A percentile compares a stretch with the other conserved stretches of the same genome.
Evolutionary conservation across 1,139 yeast genomes (phyloP).

Genomic region (Meyerozyma elateridarum): DNA sequence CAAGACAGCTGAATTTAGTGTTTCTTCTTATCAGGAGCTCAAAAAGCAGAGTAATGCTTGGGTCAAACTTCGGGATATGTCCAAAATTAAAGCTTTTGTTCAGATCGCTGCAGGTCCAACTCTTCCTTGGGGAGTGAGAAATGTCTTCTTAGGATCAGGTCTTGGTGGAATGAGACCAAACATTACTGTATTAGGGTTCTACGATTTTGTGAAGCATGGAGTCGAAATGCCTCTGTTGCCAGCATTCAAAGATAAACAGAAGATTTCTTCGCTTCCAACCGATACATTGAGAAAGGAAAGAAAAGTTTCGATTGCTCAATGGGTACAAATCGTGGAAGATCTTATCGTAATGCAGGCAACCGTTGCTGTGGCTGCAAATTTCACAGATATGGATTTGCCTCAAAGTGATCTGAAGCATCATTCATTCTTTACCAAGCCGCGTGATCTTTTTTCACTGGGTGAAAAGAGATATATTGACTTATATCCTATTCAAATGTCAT

Average conservation of each 20-base stretch:
- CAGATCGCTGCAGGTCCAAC: conserved; percentile 87
- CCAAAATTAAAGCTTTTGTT: conserved; percentile 84
- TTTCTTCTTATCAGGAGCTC: conserved; percentile 53
- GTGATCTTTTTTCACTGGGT: conserved; percentile 11
- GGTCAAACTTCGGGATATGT: conserved; percentile 72
- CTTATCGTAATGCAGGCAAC: conserved; percentile 88
- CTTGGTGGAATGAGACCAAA: conserved; percentile 97
- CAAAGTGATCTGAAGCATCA: conserved; percentile 17
- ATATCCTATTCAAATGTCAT: conserved; percentile 96
- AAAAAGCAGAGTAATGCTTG: conserved; percentile 74
- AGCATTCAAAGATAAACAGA: conserved; percentile 14
- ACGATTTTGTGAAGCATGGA: conserved; percentile 52
- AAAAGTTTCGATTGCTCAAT: conserved; percentile 66
- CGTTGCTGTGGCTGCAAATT: conserved; percentile 90
- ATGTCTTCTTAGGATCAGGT: conserved; percentile 87
- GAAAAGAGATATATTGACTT: conserved; percentile 66
- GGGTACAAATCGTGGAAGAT: conserved; percentile 93
- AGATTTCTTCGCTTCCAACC: conserved; percentile 56
- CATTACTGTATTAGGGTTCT: conserved; percentile 85
- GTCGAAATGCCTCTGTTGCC: conserved; percentile 23
- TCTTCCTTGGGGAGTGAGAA: conserved; percentile 93
- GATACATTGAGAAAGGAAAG: conserved; percentile 72
- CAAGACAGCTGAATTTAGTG: conserved; percentile 22
- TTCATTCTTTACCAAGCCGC: conserved; percentile 16
- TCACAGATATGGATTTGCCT: conserved; percentile 59